Conservation (phyloP, 139 green algal genomes). For the Pedinophyceae sp. region DNA sequence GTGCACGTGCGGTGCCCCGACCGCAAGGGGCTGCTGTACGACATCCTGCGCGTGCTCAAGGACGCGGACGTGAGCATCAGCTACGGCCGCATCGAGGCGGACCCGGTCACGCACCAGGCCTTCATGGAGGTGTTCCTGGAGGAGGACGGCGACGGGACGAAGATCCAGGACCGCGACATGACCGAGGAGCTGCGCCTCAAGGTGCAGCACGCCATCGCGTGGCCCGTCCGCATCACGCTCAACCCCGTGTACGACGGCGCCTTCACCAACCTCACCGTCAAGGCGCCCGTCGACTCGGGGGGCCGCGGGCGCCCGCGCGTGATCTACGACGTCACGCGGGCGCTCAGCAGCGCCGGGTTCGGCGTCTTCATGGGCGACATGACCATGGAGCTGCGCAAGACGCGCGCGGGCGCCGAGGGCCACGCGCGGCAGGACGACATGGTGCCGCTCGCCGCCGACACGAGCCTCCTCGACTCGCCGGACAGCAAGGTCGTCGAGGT, state of each 20-base stretch:
- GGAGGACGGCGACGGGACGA: neutral
- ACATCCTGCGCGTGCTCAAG: conserved; percentile 21
- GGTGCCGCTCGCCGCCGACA: no score
- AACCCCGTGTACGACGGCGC: neutral
- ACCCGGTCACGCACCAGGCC: neutral
- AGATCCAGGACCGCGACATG: neutral
- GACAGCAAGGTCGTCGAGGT: neutral
- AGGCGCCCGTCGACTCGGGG: neutral
- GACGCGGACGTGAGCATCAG: conserved; percentile 15
- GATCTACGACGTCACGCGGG: conserved; percentile 2
- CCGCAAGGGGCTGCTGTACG: conserved; percentile 32
- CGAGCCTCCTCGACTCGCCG: no score
- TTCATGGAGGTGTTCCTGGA: neutral
- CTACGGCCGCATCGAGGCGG: neutral
- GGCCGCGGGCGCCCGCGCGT: conserved; percentile 1
- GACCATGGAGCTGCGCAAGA: neutral
- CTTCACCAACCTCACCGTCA: neutral
- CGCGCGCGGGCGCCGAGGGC: no score
- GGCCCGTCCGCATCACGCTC: neutral
- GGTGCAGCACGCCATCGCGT: neutral
- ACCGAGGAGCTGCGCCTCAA: neutral
- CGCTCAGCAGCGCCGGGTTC: neutral
- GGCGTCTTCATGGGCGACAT: conserved; percentile 6
- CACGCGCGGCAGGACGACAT: no score
- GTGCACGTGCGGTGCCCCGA: conserved; percentile 18